These are phyloP conservation scores for Lasiodiplodia gonubiensis DNA, from an alignment of 2,329 filamentous ascomycete species.

Conservation along the genomic window DNA sequence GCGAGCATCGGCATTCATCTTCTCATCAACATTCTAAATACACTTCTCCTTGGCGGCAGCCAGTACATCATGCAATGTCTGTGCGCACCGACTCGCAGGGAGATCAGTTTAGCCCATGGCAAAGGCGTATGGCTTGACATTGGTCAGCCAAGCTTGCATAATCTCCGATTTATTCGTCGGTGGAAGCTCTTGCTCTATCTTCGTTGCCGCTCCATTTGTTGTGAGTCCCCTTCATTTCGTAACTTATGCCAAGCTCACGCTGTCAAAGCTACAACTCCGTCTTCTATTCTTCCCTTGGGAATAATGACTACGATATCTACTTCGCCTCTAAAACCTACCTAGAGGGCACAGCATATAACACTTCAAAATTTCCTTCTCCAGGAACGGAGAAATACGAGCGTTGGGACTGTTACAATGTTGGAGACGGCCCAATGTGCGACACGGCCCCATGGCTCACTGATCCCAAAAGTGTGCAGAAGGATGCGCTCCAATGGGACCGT, in stretches of 20 bases:
- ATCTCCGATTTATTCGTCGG: slow-evolving; percentile 34
- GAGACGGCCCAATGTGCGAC: neutral
- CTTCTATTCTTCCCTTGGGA: neutral
- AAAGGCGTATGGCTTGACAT: slow-evolving; percentile 50
- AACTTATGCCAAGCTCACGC: neutral
- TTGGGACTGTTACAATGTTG: neutral
- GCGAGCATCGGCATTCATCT: slow-evolving; percentile 47
- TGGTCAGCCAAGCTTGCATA: slow-evolving; percentile 51
- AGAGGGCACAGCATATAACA: neutral
- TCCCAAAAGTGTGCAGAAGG: neutral
- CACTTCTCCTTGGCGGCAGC: slow-evolving; percentile 1
- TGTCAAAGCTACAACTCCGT: neutral
- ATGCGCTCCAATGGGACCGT: neutral
- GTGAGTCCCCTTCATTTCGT: neutral
- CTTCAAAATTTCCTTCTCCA: neutral
- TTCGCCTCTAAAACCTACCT: neutral
- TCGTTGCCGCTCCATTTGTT: slow-evolving; percentile 18
- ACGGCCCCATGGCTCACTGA: neutral
- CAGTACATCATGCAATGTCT: slow-evolving; percentile 13
- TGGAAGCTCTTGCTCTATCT: slow-evolving; percentile 6
- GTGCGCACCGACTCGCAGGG: slow-evolving; percentile 12
- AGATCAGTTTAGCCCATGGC: neutral
- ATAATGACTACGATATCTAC: neutral
- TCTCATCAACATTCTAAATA: slow-evolving; percentile 29
- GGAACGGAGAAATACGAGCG: neutral